Evolutionary conservation across 768 basidiomycete genomes (phyloP), one percentile per base, ranked within the genome.

Genomic region (Hortiboletus campestris): DNA sequence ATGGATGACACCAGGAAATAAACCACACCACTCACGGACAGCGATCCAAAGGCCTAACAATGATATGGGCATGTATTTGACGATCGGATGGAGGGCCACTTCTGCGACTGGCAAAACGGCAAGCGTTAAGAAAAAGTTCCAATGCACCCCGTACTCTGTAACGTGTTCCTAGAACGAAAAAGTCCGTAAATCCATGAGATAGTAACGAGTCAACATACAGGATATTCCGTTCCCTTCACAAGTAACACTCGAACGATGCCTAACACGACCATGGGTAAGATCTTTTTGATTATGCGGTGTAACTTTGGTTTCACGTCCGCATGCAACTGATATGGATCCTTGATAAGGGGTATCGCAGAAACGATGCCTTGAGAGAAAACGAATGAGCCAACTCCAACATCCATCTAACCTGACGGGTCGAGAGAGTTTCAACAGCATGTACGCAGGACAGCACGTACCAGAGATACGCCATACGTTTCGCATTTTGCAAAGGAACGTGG

Each of bases 91-190:
- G 4, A 94, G 69, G 0, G 83, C 42, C 3, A 86, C 80, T 65
- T 92, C 85, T 13, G 90, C 72, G 4, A 91, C 66, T 0, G 94
- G 94, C 6, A 98, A 68, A 1, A 91, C 61, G 0, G 88, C 93
- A 20, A 98, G 78, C 0, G 97, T 98, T 62, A 98, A 81, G 79
- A 99, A 99, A 74, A 98, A 98, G 69, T 98, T 98, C 97, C 97
- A 99, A 64, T 98, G 96, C 0, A 84, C 84, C 0, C 97, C 97
- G 60, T 98, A 98, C 73, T 99, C 97, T 0, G 94, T 88, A 51
- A 89, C 86, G 56, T 98, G 97, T 75, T 98, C 97, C 95, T 88
- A 77, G 32, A 22, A 35, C 13, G 41, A 19, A 28, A 57, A 20
- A 50, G 51, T 51, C 44, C 17, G 10, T 16, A 19, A 31, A 46